Percentiles rank a stretch among this genome's conserved stretches.
Evolutionary conservation across 2,329 filamentous ascomycete genomes (phyloP).

Genomic region (Mycocentrospora acerina): DNA sequence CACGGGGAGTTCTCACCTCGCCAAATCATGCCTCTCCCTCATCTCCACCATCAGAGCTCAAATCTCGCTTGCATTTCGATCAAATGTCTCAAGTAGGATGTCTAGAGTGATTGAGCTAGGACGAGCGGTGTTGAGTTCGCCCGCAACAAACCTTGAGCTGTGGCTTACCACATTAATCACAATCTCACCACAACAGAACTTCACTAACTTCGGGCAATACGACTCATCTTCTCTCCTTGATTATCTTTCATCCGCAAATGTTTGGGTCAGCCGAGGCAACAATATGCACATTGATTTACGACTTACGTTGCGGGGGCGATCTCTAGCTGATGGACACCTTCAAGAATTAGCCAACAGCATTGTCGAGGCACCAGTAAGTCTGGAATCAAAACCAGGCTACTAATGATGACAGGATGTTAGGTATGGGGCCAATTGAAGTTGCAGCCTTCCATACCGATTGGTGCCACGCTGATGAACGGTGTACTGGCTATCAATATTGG

Average conservation of each 20-base stretch:
- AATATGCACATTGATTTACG: constrained; percentile 34
- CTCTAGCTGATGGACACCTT: constrained; percentile 19
- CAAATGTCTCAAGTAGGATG: constrained; percentile 18
- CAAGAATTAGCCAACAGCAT: constrained; percentile 25
- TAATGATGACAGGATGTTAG: constrained; percentile 13
- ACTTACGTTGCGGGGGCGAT: constrained; percentile 26
- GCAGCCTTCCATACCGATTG: constrained; percentile 16
- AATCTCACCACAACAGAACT: constrained; percentile 29
- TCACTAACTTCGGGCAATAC: constrained; percentile 25
- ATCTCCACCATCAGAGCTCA: not conserved
- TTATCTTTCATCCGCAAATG: constrained; percentile 22
- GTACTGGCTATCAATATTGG: constrained; percentile 25
- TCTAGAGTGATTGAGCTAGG: constrained; percentile 34
- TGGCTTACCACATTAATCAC: constrained; percentile 41
- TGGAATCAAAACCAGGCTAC: no score
- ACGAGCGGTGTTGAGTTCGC: constrained; percentile 33
- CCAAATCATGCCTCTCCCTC: constrained; percentile 1
- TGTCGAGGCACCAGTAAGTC: constrained; percentile 31
- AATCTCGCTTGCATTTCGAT: constrained; percentile 3
- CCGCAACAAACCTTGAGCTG: constrained; percentile 31
- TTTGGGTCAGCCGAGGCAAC: constrained; percentile 38
- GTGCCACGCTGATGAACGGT: constrained; percentile 1
- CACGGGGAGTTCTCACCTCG: not conserved
- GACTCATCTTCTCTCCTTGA: constrained; percentile 15
- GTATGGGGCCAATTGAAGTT: constrained; percentile 40